These are phyloP conservation scores for Aciculoconidium aculeatum DNA, from an alignment of 805 yeast genomes.

Conservation along the genomic window DNA sequence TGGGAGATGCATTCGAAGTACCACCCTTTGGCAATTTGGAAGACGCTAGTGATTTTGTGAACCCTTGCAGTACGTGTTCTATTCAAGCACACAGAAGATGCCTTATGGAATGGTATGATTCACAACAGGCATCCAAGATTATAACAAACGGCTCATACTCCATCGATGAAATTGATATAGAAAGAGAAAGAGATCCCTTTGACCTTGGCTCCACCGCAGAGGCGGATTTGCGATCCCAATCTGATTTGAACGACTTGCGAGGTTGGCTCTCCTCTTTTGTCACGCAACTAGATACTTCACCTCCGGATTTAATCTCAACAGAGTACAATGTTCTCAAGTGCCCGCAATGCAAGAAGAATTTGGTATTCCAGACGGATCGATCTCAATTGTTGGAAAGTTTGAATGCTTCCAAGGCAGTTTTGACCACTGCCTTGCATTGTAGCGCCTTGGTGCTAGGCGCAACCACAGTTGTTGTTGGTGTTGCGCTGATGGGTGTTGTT, in stretches of 20 bases:
- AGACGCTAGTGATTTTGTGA: conserved; percentile 32
- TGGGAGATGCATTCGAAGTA: conserved; percentile 32
- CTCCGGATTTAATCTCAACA: conserved; percentile 1
- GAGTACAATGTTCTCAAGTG: conserved; percentile 14
- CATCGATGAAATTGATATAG: too few species aligned
- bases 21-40: conserved; percentile 32
- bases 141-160: too few species aligned
- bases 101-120: conserved; percentile 36
- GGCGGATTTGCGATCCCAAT: too few species aligned
- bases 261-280: too few species aligned
- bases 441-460: conserved; percentile 29
- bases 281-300: conserved; percentile 7
- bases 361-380: conserved; percentile 26
- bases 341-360: conserved; percentile 36
- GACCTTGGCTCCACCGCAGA: too few species aligned
- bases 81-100: conserved; percentile 33
- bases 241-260: too few species aligned
- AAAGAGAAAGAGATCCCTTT: too few species aligned
- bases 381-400: conserved; percentile 19
- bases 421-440: conserved; percentile 21
- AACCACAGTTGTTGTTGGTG: conserved; percentile 36
- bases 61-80: conserved; percentile 35
- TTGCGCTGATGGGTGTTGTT: conserved; percentile 33
- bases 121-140: conserved; percentile 26
- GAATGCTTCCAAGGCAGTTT: conserved; percentile 11